A percentile compares a stretch with the other conserved stretches of the same genome.
Evolutionary conservation across 768 basidiomycete species (phyloP).

Genomic region (Tulasnella sp.): DNA sequence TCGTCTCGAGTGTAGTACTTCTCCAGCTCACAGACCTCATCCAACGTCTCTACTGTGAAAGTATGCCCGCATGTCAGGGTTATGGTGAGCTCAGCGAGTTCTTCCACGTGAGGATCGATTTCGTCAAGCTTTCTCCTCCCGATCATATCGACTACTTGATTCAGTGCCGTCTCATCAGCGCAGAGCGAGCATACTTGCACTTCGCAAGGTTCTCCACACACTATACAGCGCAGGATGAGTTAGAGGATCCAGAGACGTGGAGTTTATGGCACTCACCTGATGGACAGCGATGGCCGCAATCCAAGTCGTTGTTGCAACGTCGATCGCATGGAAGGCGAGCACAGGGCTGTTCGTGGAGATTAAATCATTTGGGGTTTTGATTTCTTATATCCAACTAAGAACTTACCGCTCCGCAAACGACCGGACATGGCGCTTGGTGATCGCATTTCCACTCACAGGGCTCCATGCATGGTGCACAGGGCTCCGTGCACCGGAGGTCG

Average conservation of each 20-base stretch:
- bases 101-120: constrained; percentile 36
- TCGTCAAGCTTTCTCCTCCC: constrained; percentile 51
- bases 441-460: constrained; percentile 58
- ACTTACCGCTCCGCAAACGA: constrained; percentile 67
- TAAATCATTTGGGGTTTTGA: no score
- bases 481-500: constrained; percentile 46
- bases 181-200: constrained; percentile 56
- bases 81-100: constrained; percentile 52
- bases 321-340: constrained; percentile 60
- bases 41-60: constrained; percentile 71
- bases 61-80: constrained; percentile 60
- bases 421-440: constrained; percentile 50
- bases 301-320: constrained; percentile 47
- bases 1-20: constrained; percentile 48
- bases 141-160: constrained; percentile 58
- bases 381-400: not conserved
- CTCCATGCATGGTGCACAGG: constrained; percentile 62
- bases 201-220: constrained; percentile 63
- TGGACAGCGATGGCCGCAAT: constrained; percentile 63
- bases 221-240: constrained; percentile 37
- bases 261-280: constrained; percentile 47
- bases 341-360: constrained; percentile 49
- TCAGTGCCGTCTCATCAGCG: constrained; percentile 41
- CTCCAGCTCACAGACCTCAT: constrained; percentile 52
- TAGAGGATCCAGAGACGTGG: not conserved